Percentiles rank a stretch among this genome's conserved stretches.
Evolutionary conservation across 306 rosid species (phyloP).

Genomic region (Hippophae tibetana): DNA sequence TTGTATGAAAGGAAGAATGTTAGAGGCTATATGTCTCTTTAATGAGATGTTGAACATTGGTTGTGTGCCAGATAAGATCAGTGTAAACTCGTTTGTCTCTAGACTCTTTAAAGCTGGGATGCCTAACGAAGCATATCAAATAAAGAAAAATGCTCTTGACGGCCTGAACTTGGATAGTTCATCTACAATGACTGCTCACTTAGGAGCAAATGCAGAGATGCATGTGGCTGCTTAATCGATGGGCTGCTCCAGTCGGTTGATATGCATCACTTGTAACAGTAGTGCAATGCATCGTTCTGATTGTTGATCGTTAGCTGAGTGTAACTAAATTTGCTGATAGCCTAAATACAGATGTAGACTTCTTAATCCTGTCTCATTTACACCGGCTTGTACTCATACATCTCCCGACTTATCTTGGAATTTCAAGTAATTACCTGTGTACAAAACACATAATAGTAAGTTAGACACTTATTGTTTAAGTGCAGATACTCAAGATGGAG

Average conservation of each 20-base stretch:
- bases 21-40: conserved; percentile 59
- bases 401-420: too few relatives aligned
- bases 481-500: too few relatives aligned
- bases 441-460: too few relatives aligned
- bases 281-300: conserved; percentile 6
- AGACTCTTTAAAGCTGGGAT: conserved; percentile 79
- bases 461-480: too few relatives aligned
- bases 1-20: conserved; percentile 79
- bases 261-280: neutral
- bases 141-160: conserved; percentile 33
- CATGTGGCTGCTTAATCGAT: conserved; percentile 34
- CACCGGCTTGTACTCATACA: too few relatives aligned
- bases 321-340: too few relatives aligned
- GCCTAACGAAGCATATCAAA: conserved; percentile 57
- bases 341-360: too few relatives aligned
- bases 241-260: neutral
- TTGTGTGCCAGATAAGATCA: conserved; percentile 60
- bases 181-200: conserved; percentile 17
- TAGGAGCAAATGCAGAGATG: conserved; percentile 30
- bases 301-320: too few relatives aligned
- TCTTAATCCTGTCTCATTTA: too few relatives aligned
- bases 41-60: conserved; percentile 59
- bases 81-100: conserved; percentile 50
- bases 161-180: conserved; percentile 19
- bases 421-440: too few relatives aligned